These are phyloP conservation scores for Voacanga thouarsii DNA, from an alignment of 257 asterid genomes.

Conservation along the genomic window DNA sequence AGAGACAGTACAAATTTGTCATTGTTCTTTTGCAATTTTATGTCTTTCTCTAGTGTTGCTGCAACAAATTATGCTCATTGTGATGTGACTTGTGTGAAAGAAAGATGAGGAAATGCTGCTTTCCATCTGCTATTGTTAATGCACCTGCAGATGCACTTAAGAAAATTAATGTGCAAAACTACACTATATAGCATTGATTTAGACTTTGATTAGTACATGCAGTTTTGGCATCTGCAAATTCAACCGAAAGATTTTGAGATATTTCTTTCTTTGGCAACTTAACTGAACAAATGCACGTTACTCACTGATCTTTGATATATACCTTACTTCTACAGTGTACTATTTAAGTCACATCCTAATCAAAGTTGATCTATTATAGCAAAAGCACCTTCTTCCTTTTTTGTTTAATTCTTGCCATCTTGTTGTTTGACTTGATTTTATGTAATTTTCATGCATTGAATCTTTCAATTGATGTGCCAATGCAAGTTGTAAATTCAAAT, in stretches of 20 bases:
- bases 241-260: conserved; percentile 26
- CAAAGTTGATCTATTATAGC: not conserved
- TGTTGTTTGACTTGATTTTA: conserved; percentile 1
- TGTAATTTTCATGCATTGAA: not conserved
- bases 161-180: conserved; percentile 14
- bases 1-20: not conserved
- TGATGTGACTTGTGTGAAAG: conserved; percentile 29
- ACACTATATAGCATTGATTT: conserved; percentile 13
- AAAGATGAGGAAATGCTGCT: conserved; percentile 25
- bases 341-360: not conserved
- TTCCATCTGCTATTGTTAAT: conserved; percentile 22
- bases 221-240: conserved; percentile 23
- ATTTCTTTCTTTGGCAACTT: conserved; percentile 21
- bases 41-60: conserved; percentile 7
- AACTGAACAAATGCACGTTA: conserved; percentile 27
- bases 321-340: conserved; percentile 11
- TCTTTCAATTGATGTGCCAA: not conserved
- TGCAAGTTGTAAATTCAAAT: not conserved
- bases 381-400: not conserved
- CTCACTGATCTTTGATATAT: conserved; percentile 11
- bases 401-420: not conserved
- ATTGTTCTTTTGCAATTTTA: conserved; percentile 14
- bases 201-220: conserved; percentile 18
- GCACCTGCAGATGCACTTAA: conserved; percentile 30
- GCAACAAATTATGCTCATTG: conserved; percentile 1